Base-by-base conservation (phyloP, 1,139 yeast species). In the Wickerhamomyces sp. region DNA sequence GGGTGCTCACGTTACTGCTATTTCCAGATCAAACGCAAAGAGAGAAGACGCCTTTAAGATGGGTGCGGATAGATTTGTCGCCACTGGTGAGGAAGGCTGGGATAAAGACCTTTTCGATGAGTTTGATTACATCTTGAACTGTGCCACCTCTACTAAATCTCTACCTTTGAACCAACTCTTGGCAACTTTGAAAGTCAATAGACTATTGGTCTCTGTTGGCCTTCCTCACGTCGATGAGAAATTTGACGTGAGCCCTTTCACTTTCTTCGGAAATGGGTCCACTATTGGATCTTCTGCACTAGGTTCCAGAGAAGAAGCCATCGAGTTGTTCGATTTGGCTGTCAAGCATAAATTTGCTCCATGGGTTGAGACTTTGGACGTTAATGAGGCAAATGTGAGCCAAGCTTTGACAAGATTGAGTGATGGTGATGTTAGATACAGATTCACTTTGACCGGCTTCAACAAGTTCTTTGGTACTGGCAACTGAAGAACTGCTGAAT, bases 401-500 rank as follows among this genome's bases (percentile, higher is more conserved):
- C 63, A 68, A 48, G 81, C 75, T 8, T 63, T 74, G 45, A 66
- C 68, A 28, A 68, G 72, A 51, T 62, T 72, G 42, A 67, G 67
- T 35, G 46, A 59, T 18, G 77, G 78, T 49, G 79, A 78, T 42
- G 81, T 75, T 38, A 70, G 72, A 46, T 81, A 78, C 57, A 73
- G 87, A 63, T 71, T 76, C 51, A 79, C 78, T 9, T 62, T 80
- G 49, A 70, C 74, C 36, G 78, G 72, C 19, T 72, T 64, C 52
- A 75, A 75, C 42, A 64, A 73, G 54, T 51, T 45, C 41, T 51
- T 51, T 19, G 52, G 52, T 24, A 51, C 55, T 22, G 55, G 55
- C 25, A 42, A 45, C 26, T 22, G 34, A 25, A n/a, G n/a, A n/a
- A n/a, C n/a, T n/a, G n/a, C n/a, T n/a, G n/a, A n/a, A n/a, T n/a